Base-by-base conservation (phyloP, 495 filamentous ascomycete genomes). In the Amphirosellinia nigrospora region DNA sequence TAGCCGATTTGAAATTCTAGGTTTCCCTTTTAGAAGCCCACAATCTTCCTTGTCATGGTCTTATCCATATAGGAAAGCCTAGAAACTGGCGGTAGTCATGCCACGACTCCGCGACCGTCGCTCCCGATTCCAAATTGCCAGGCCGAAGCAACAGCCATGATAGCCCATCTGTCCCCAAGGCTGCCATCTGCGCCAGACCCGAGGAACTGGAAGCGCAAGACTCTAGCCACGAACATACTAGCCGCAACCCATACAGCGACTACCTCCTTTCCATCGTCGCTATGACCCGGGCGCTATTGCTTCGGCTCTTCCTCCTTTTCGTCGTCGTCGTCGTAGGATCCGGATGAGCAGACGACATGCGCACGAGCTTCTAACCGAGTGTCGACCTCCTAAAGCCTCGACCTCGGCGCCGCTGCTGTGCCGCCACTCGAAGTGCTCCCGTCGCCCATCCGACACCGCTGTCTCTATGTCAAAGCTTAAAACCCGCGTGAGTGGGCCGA, bases 341-440 rank as follows among this genome's bases (percentile, higher is more conserved):
- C 3, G 32, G 34, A 10, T 11, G 21, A 21, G 23, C 3, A 0
- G 36, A 39, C 32, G 69, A 36, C 43, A 75, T 19, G n/a, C 78
- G 66, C 16, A 75, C 64, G 5, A 80, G 69, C 73, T 77, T 77
- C 76, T 68, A 78, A 10, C 76, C 26, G 52, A 41, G 1, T 65
- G 32, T 10, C 43, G 38, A 0, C 67, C 71, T 34, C 60, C 73
- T 2, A 78, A 45, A 11, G 41, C 58, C 28, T 62, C 64, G n/a
- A 78, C 70, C 41, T 70, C 76, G 4, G 10, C 21, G 15, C 74
- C 76, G 43, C 36, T 30, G 62, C 71, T 68, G 65, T 76, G 73
- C 1, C 74, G 71, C 78, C 78, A 80, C 70, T 77, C 76, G 69
- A 80, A 79, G 26, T 52, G 13, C 65, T 79, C 77, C 23, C 55